Percentiles rank a stretch among this genome's conserved stretches.
Evolutionary conservation across 148 eudicot species (phyloP).

Genomic region (Fagopyrum tataricum): DNA sequence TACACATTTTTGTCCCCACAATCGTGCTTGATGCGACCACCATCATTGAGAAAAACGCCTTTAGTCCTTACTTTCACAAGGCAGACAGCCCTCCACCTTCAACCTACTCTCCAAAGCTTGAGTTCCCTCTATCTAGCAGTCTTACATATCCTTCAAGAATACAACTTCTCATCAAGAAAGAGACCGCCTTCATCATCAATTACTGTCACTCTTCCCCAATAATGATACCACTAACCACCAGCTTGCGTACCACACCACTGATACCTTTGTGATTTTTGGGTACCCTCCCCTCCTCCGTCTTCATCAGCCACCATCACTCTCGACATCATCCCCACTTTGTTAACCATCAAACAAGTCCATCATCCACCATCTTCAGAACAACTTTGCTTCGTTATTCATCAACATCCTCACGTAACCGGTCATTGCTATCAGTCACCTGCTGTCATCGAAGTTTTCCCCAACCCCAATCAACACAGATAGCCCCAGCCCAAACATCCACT

Average conservation of each 20-base stretch:
- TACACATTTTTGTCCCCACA: background rate
- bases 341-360: background rate
- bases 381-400: background rate
- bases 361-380: background rate
- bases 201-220: background rate
- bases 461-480: background rate
- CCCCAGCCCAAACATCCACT: background rate
- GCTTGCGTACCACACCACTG: background rate
- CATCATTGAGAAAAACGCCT: background rate
- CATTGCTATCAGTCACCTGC: background rate
- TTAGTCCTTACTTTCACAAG: background rate
- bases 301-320: background rate
- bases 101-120: background rate
- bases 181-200: background rate
- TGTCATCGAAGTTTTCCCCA: background rate
- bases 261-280: background rate
- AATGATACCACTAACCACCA: background rate
- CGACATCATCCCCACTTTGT: background rate
- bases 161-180: background rate
- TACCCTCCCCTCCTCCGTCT: background rate
- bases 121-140: background rate
- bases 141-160: background rate
- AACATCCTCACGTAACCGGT: background rate
- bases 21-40: background rate
- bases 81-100: background rate